phyloP scores from a whole-genome alignment of 23 red algal species.

The Chondrus crispus region DNA sequence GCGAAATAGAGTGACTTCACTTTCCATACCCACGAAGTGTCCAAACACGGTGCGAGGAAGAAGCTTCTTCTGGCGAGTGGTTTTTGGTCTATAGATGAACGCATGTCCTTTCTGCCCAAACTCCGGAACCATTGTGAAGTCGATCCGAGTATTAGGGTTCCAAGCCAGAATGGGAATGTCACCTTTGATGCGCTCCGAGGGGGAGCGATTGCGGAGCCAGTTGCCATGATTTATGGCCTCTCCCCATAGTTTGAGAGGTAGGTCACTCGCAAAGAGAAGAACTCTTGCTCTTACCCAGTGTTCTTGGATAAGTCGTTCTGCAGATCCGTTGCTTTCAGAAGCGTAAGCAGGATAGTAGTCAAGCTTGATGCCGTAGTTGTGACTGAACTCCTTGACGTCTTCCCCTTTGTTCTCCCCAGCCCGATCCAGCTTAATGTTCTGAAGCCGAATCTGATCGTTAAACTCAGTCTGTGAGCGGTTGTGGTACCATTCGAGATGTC shows the following conservation, averaged over 20 bases:
- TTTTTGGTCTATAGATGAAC: too few relatives aligned
- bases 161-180: background rate
- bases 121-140: background rate
- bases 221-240: background rate
- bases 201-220: background rate
- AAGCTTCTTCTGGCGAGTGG: too few relatives aligned
- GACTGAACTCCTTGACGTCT: too few relatives aligned
- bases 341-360: background rate
- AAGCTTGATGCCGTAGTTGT: background rate
- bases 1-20: background rate
- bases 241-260: background rate
- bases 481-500: too few relatives aligned
- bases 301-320: background rate
- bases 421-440: background rate
- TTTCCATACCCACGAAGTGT: background rate
- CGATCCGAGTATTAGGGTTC: background rate
- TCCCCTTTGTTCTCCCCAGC: slow-evolving; percentile 1
- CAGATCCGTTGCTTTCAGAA: background rate
- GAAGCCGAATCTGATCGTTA: too few relatives aligned
- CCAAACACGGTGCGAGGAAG: background rate
- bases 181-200: background rate
- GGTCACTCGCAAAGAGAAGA: background rate
- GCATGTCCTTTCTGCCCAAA: background rate
- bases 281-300: background rate
- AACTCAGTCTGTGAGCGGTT: too few relatives aligned